Base-by-base conservation (phyloP, 2,329 filamentous ascomycete genomes). In the Penicillium vulpinum region DNA sequence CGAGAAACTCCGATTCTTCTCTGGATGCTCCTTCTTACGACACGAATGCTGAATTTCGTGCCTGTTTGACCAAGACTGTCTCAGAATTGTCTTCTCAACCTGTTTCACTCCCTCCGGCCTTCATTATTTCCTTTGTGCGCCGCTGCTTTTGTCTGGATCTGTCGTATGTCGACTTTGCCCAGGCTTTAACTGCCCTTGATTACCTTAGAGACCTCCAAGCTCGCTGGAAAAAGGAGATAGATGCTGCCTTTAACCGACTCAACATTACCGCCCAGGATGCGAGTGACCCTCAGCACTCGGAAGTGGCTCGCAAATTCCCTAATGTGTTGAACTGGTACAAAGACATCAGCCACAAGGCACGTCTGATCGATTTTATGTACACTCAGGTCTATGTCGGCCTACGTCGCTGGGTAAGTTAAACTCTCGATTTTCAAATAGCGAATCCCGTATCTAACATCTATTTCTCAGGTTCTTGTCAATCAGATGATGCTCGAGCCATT, bases 161-260 rank as follows among this genome's bases (percentile, higher is more conserved):
- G 10, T 76, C 80, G 33, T 72, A 80, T 39, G 85, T 88, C 57
- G 85, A 88, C 72, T 88, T 88, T 61, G 82, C 84, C 21, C 85
- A 88, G 67, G 83, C 85, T 18, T 73, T 88, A 60, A 86, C 85
- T 3, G 85, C 84, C 8, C 75, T 88, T 51, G 86, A 88, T 71
- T 88, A 88, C 67, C 78, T 88, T 50, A 84, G 83, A 60, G 85
- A 88, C 59, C 75, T 88, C 9, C 85, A 88, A 67, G 80, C 74
- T 44, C 78, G 85, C 59, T 79, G 85, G 63, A 79, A 81, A 58
- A 81, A 82, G 54, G 86, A 88, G 64, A 77, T 86, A 40, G 75
- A 77, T 7, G 77, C 78, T 10, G 83, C 84, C 5, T 75, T 86
- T 51, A 73, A 78, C 52, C 78, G 82, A 53, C 74, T 88, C 26